Evolutionary conservation across 1,139 yeast genomes (phyloP).

Genomic region (Arxiozyma telluris): DNA sequence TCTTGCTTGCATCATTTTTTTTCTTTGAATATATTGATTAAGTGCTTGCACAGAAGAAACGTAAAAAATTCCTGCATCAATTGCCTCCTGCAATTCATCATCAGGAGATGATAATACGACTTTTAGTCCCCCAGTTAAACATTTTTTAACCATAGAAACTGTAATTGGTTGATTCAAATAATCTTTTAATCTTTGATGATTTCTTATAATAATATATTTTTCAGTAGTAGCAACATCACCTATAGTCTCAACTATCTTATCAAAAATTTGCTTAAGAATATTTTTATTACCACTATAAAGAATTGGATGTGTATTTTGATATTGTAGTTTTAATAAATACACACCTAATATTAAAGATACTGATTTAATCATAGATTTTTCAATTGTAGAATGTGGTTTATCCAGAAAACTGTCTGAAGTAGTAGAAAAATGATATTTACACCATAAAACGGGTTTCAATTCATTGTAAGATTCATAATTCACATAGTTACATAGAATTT

Average conservation of each 20-base stretch:
- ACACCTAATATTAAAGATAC: slow-evolving; percentile 43
- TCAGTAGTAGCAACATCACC: slow-evolving; percentile 54
- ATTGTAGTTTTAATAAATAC: slow-evolving; percentile 55
- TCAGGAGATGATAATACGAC: slow-evolving; percentile 35
- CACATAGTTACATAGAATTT: slow-evolving; percentile 40
- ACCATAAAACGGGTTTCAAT: slow-evolving; percentile 69
- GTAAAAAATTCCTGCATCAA: slow-evolving; percentile 58
- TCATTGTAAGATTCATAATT: slow-evolving; percentile 39
- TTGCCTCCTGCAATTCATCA: slow-evolving; percentile 32
- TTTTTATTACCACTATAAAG: slow-evolving; percentile 45
- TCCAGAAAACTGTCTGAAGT: slow-evolving; percentile 43
- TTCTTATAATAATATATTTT: slow-evolving; percentile 33
- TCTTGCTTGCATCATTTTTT: slow-evolving; percentile 69
- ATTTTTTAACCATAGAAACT: slow-evolving; percentile 41
- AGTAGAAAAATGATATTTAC: slow-evolving; percentile 64
- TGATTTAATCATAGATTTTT: slow-evolving; percentile 38
- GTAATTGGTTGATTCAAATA: slow-evolving; percentile 48
- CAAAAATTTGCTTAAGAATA: slow-evolving; percentile 66
- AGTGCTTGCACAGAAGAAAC: slow-evolving; percentile 63
- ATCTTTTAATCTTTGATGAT: slow-evolving; percentile 39
- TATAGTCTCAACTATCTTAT: slow-evolving; percentile 59
- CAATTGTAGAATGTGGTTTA: slow-evolving; percentile 59
- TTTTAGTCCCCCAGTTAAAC: slow-evolving; percentile 48
- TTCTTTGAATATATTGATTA: slow-evolving; percentile 55
- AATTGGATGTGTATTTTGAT: slow-evolving; percentile 51